Evolutionary conservation across 371 early-diverging fungal species (phyloP), one percentile per base, ranked within the genome.

Genomic region (Umbelopsis sp.): DNA sequence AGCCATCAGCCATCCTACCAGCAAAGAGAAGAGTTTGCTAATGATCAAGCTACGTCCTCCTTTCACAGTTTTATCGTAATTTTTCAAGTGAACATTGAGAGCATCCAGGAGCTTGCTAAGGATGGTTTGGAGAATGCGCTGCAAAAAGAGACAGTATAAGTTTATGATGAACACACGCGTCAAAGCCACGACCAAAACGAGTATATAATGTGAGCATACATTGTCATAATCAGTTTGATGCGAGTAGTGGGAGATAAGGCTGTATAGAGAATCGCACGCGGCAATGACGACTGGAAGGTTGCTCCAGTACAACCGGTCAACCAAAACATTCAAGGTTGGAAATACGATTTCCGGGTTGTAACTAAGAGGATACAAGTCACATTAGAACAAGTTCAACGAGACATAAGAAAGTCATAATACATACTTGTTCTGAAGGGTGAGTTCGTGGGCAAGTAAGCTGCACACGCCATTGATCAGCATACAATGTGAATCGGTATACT

Each of bases 1-100:
- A 2, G 80, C 82, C 91, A 94, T 91, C 18, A 94, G 71, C 96
- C 94, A 95, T 52, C 92, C 91, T 11, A 88, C 70, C 16, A 94
- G 68, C 67, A 91, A 90, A 45, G 88, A 86, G 65, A 93, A 89
- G 18, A 93, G 75, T 8, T 88, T 81, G 1, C 90, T 86, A 4
- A 94, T 82, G 37, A 88, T 86, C 18, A 78, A 57, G 72, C 75
- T 80, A 73, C 86, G 77, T 48, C 83, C 79, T 62, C 71, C 70
- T 70, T 78, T 76, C 18, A 71, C 48, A 24, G 79, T 78, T 44
- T 67, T 68, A 70, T 87, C 80, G 53, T 89, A 88, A 50, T 83
- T 73, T 38, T 83, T 81, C 41, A 95, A 66, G 66, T 92, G 92
- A 16, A 91, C 87, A 63, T 86, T 86, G n/a, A 92, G 68, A 0